A percentile compares a stretch with the other conserved stretches of the same genome.
These are phyloP conservation scores for Curvularia lunata DNA, from an alignment of 2,329 filamentous ascomycete species.

Conservation along the genomic window DNA sequence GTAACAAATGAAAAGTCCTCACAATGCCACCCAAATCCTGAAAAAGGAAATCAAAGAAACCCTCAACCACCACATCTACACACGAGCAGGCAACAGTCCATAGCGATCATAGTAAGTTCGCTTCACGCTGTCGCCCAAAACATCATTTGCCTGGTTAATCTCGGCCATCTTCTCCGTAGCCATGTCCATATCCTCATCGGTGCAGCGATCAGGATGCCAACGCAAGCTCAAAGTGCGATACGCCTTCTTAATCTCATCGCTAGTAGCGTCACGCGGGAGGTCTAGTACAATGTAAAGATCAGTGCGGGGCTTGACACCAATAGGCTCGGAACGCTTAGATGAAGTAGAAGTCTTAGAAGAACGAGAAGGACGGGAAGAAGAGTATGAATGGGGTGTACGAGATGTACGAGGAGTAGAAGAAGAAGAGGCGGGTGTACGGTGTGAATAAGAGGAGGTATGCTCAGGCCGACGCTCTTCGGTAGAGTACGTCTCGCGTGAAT, in stretches of 20 bases:
- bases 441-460: neutral
- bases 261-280: conserved; percentile 74
- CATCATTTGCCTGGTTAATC: conserved; percentile 31
- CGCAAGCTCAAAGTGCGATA: conserved; percentile 96
- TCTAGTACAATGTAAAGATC: conserved; percentile 86
- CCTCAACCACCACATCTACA: neutral
- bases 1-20: neutral
- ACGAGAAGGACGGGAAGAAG: neutral
- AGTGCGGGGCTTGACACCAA: conserved; percentile 1
- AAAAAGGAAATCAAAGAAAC: neutral
- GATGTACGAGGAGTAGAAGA: neutral
- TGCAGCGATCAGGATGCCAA: conserved; percentile 76
- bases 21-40: neutral
- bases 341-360: too few relatives aligned
- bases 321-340: neutral
- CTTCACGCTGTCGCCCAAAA: conserved; percentile 20
- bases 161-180: conserved; percentile 33
- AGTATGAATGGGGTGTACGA: neutral
- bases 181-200: conserved; percentile 9
- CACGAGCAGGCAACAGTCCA: conserved; percentile 5
- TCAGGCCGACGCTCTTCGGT: neutral
- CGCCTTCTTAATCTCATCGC: conserved; percentile 89
- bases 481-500: neutral
- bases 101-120: conserved; percentile 28
- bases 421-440: neutral